These are phyloP conservation scores for Colletotrichum simmondsii DNA, from an alignment of 2,329 filamentous ascomycete species.

Conservation along the genomic window DNA sequence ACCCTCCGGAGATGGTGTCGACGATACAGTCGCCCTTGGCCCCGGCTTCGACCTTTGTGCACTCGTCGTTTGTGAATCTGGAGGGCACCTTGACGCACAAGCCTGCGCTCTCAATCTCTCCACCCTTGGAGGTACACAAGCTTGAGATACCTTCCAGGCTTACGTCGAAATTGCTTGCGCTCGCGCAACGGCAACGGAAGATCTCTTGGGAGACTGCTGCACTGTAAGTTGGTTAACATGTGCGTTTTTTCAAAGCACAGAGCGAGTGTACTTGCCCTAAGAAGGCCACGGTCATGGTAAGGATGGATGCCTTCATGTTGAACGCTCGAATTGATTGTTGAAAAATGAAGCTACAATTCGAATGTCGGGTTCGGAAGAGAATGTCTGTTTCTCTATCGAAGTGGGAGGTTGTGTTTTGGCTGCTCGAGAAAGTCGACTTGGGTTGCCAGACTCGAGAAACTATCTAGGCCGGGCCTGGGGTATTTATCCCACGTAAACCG, in stretches of 20 bases:
- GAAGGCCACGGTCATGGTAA: neutral
- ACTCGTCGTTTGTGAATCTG: neutral
- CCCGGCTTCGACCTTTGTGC: neutral
- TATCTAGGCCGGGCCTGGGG: too few species aligned
- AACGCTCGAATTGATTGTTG: neutral
- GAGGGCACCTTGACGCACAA: constrained; percentile 3
- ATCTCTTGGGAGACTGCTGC: neutral
- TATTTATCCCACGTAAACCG: too few species aligned
- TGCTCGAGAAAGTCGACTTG: too few species aligned
- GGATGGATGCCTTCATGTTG: neutral
- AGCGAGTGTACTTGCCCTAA: neutral
- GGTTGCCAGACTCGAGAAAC: too few species aligned
- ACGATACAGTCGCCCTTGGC: constrained; percentile 8
- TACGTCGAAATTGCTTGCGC: neutral
- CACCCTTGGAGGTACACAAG: neutral
- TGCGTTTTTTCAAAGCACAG: neutral
- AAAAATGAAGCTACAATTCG: too few species aligned
- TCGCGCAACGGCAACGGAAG: constrained; percentile 19
- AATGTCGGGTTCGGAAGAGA: too few species aligned
- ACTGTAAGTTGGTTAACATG: neutral
- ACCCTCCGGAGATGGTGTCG: neutral
- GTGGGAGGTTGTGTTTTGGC: too few species aligned
- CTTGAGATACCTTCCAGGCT: neutral
- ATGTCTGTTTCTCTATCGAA: too few species aligned
- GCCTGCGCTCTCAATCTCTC: neutral